phyloP scores from a whole-genome alignment of 2,329 filamentous ascomycete genomes.

The Aspergillus sclerotialis region DNA sequence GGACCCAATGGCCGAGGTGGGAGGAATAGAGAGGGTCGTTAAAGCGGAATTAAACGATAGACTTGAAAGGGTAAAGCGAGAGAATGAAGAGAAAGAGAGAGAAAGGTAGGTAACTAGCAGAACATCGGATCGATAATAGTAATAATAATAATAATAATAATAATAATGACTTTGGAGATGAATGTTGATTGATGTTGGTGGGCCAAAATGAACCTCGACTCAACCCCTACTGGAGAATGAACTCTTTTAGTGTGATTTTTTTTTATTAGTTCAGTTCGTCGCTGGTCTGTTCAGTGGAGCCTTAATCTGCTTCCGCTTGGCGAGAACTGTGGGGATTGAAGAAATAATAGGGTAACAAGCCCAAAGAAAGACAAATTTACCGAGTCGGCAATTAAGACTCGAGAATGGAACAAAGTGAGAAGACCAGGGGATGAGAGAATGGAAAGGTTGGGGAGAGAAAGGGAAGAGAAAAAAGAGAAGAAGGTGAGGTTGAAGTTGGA shows the following conservation, averaged over 20 bases:
- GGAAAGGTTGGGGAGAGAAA: conserved; percentile 3
- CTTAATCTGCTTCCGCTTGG: conserved; percentile 17
- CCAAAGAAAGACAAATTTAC: too few relatives aligned
- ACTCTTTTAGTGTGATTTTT: too few relatives aligned
- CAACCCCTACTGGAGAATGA: neutral
- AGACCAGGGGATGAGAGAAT: conserved; percentile 3
- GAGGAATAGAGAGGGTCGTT: neutral
- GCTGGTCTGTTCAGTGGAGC: conserved; percentile 19
- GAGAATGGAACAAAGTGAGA: conserved; percentile 1
- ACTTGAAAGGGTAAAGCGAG: neutral
- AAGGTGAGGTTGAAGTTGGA: conserved; percentile 2
- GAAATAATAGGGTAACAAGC: conserved; percentile 6
- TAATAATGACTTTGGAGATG: too few relatives aligned
- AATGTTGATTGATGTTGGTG: too few relatives aligned
- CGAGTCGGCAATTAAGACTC: too few relatives aligned
- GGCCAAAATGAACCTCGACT: too few relatives aligned
- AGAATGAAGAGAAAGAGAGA: conserved; percentile 6
- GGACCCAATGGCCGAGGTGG: too few relatives aligned
- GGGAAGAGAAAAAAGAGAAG: conserved; percentile 2
- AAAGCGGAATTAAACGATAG: neutral
- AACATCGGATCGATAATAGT: neutral
- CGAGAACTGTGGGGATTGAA: conserved; percentile 23
- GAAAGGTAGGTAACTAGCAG: neutral
- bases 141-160: too few relatives aligned
- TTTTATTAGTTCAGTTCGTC: conserved; percentile 18